Evolutionary conservation across 1,284 basidiomycete genomes (phyloP).

Genomic region (Ustilago loliicola): DNA sequence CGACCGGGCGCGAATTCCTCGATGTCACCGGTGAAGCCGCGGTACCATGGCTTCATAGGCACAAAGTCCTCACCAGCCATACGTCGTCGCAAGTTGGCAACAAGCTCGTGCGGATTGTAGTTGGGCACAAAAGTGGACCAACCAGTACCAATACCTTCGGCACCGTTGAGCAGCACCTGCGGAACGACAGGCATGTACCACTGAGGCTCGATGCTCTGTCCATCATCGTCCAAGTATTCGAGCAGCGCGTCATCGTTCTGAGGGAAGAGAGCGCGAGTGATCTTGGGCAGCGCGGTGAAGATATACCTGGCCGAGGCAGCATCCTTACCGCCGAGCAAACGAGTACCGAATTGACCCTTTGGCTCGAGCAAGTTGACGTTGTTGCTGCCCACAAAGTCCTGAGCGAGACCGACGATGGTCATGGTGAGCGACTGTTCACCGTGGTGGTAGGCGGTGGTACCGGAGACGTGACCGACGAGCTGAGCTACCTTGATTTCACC

Average conservation of each 20-base stretch:
- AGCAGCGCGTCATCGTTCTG: constrained; percentile 87
- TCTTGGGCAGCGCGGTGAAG: constrained; percentile 84
- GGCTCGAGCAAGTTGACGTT: constrained; percentile 92
- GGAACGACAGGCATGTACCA: constrained; percentile 94
- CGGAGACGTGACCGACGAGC: constrained; percentile 90
- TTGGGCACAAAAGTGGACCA: constrained; percentile 96
- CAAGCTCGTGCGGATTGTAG: constrained; percentile 92
- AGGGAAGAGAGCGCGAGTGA: constrained; percentile 86
- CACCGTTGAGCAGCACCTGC: constrained; percentile 90
- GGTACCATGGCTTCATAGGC: constrained; percentile 96
- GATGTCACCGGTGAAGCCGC: constrained; percentile 89
- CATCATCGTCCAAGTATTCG: constrained; percentile 88
- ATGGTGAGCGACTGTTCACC: constrained; percentile 87
- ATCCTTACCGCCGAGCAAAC: constrained; percentile 73
- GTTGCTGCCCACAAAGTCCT: constrained; percentile 95
- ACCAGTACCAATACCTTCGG: constrained; percentile 97
- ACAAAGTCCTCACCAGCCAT: constrained; percentile 88
- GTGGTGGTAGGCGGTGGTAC: constrained; percentile 96
- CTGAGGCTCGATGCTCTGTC: constrained; percentile 89
- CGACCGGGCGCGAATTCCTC: constrained; percentile 84
- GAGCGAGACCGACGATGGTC: constrained; percentile 94
- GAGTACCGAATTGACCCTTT: constrained; percentile 95
- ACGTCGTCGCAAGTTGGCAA: constrained; percentile 85
- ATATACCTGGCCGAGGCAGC: constrained; percentile 98
- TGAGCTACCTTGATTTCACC: constrained; percentile 89